A percentile compares a stretch with the other conserved stretches of the same genome.
Evolutionary conservation across 495 filamentous ascomycete genomes (phyloP).

Genomic region (Umbilicaria muhlenbergii): DNA sequence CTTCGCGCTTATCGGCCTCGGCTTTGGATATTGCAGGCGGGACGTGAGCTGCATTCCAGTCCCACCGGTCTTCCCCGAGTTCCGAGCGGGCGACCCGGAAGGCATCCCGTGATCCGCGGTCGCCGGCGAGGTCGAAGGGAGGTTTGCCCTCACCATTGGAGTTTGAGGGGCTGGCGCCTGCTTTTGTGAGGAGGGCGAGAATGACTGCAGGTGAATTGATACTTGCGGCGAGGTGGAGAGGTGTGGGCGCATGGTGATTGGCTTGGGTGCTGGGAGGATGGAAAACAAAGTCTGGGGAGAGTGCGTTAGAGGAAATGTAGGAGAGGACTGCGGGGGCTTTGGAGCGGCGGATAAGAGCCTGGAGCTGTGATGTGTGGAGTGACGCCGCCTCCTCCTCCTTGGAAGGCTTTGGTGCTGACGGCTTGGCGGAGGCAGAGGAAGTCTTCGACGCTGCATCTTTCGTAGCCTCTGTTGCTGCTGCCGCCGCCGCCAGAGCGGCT

Average conservation of each 20-base stretch:
- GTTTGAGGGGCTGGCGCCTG: conserved; percentile 54
- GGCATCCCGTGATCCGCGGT: conserved; percentile 73
- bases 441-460: conserved; percentile 8
- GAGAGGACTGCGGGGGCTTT: conserved; percentile 77
- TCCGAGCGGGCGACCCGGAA: conserved; percentile 78
- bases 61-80: conserved; percentile 50
- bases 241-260: conserved; percentile 73
- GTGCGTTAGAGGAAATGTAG: conserved; percentile 58
- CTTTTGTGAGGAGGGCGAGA: conserved; percentile 59
- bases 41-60: conserved; percentile 64
- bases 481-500: conserved; percentile 31
- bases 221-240: conserved; percentile 73
- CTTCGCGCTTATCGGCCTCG: conserved; percentile 50
- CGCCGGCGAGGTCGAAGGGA: conserved; percentile 74
- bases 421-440: conserved; percentile 20
- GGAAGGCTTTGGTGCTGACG: conserved; percentile 41
- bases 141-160: conserved; percentile 52
- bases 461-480: conserved; percentile 23
- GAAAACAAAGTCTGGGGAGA: conserved; percentile 57
- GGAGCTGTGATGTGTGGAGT: conserved; percentile 74
- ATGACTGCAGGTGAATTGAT: conserved; percentile 61
- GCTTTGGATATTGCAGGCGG: conserved; percentile 49
- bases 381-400: conserved; percentile 69
- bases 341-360: conserved; percentile 74
- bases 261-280: conserved; percentile 47